Conservation (phyloP, 495 filamentous ascomycete genomes). For the Aspergillus nidulans region DNA sequence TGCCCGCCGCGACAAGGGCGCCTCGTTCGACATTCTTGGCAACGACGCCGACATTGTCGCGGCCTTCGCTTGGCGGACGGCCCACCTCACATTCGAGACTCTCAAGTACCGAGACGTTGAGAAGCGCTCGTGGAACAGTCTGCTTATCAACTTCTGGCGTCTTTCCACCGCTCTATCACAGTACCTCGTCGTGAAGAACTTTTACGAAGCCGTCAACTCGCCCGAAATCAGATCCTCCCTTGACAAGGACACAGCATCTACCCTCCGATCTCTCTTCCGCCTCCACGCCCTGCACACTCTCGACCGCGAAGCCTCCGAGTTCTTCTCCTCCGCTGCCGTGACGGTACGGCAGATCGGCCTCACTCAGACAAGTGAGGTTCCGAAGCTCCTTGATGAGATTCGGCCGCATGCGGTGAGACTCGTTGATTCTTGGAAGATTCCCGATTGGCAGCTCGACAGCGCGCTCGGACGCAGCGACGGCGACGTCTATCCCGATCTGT, state of each 20-base stretch:
- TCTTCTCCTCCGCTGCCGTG: slow-evolving; percentile 59
- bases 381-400: slow-evolving; percentile 62
- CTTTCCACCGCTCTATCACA: slow-evolving; percentile 64
- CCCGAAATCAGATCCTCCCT: slow-evolving; percentile 42
- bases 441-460: slow-evolving; percentile 66
- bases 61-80: slow-evolving; percentile 66
- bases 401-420: slow-evolving; percentile 62
- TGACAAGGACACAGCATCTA: slow-evolving; percentile 44
- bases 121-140: slow-evolving; percentile 65
- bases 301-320: slow-evolving; percentile 61
- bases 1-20: slow-evolving; percentile 57
- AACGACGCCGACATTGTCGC: slow-evolving; percentile 59
- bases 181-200: slow-evolving; percentile 67
- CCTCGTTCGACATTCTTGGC: slow-evolving; percentile 62
- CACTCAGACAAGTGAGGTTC: slow-evolving; percentile 54
- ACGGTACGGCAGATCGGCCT: slow-evolving; percentile 63
- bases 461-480: slow-evolving; percentile 61
- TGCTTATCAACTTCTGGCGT: slow-evolving; percentile 70
- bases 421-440: slow-evolving; percentile 64
- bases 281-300: slow-evolving; percentile 62
- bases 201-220: slow-evolving; percentile 60
- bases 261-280: slow-evolving; percentile 62
- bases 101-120: slow-evolving; percentile 66
- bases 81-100: slow-evolving; percentile 66
- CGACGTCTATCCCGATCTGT: slow-evolving; percentile 66